A percentile compares a stretch with the other conserved stretches of the same genome.
These are phyloP conservation scores for Knoxdaviesia proteae DNA, from an alignment of 2,329 filamentous ascomycete genomes.

Conservation along the genomic window DNA sequence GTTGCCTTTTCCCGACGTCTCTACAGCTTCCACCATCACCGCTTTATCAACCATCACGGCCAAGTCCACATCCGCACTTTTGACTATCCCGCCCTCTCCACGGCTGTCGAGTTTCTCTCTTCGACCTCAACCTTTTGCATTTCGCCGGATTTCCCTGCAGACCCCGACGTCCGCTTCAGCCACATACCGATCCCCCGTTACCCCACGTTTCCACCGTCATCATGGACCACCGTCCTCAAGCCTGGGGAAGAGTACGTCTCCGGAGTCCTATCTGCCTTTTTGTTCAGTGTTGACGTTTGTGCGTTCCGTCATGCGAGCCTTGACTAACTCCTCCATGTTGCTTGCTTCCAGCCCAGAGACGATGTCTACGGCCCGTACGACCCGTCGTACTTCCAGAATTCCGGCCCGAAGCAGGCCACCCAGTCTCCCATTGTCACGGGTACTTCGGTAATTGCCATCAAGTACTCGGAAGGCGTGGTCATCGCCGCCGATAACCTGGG, in stretches of 20 bases:
- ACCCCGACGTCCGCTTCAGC: too few species aligned
- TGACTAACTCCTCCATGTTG: conserved; percentile 4
- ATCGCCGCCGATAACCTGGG: conserved; percentile 94
- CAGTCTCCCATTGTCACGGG: conserved; percentile 88
- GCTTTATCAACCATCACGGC: not conserved
- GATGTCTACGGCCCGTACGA: conserved; percentile 94
- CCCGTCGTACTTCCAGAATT: conserved; percentile 60
- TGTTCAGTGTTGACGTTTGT: not conserved
- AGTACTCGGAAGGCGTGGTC: conserved; percentile 91
- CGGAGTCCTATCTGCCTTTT: conserved; percentile 5
- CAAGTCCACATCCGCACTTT: not conserved
- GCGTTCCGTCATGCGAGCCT: not conserved
- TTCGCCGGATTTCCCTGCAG: not conserved
- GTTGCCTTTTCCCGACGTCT: too few species aligned
- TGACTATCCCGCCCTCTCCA: too few species aligned
- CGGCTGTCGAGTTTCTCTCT: not conserved
- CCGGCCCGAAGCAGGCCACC: conserved; percentile 62
- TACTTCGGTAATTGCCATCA: conserved; percentile 84
- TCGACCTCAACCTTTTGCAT: not conserved
- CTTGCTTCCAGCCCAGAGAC: conserved; percentile 57
- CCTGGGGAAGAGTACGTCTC: conserved; percentile 47
- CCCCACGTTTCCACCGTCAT: conserved; percentile 4
- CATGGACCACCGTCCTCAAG: conserved; percentile 56
- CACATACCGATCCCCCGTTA: not conserved
- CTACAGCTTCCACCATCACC: not conserved